phyloP scores from a whole-genome alignment of 2,329 filamentous ascomycete genomes.

The Geosmithia morbida region DNA sequence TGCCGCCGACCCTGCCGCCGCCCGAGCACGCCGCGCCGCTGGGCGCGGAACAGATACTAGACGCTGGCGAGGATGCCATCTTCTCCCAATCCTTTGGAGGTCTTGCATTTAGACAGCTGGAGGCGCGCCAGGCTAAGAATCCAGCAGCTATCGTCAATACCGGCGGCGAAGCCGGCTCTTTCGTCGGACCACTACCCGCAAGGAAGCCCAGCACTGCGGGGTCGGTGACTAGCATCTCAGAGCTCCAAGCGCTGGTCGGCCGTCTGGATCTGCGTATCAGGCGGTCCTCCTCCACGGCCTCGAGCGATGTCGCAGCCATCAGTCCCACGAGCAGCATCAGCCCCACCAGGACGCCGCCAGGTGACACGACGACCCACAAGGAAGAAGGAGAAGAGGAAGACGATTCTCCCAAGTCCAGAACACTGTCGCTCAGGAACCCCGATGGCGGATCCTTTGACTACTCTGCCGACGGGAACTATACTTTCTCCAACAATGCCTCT shows the following conservation, averaged over 20 bases:
- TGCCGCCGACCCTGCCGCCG: background rate
- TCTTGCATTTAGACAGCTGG: constrained; percentile 16
- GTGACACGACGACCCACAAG: constrained; percentile 11
- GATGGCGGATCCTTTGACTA: constrained; percentile 6
- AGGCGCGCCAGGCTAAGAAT: constrained; percentile 11
- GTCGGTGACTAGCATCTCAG: background rate
- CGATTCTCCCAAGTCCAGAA: constrained; percentile 14
- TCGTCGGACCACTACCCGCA: constrained; percentile 6
- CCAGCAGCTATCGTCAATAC: constrained; percentile 5
- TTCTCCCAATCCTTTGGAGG: constrained; percentile 21
- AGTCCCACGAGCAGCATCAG: constrained; percentile 20
- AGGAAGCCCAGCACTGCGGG: constrained; percentile 4
- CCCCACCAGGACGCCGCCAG: constrained; percentile 20
- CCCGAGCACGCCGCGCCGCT: constrained; percentile 4
- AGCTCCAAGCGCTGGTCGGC: constrained; percentile 5
- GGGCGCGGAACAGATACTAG: constrained; percentile 1
- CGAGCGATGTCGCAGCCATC: constrained; percentile 16
- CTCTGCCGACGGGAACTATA: constrained; percentile 13
- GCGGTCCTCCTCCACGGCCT: constrained; percentile 16
- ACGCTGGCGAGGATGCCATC: constrained; percentile 9
- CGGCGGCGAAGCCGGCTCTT: no score
- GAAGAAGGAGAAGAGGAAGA: no score
- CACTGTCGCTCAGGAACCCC: background rate
- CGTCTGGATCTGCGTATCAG: constrained; percentile 5
- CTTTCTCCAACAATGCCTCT: constrained; percentile 6